Evolutionary conservation across 2,329 filamentous ascomycete genomes (phyloP).

Genomic region (Calonectria ilicicola): DNA sequence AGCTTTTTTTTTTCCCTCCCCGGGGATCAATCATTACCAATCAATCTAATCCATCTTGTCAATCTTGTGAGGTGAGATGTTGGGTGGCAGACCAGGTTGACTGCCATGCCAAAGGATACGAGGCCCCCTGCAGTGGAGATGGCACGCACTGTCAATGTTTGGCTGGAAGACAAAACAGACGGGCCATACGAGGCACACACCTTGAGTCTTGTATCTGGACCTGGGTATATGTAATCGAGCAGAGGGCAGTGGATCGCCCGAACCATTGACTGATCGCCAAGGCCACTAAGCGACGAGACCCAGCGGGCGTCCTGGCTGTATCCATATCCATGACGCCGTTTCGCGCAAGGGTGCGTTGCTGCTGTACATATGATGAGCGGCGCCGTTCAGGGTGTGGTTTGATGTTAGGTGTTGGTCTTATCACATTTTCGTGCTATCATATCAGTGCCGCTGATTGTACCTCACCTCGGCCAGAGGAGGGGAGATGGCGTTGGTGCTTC

Average conservation of each 20-base stretch:
- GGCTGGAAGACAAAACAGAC: not conserved
- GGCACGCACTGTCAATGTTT: not conserved
- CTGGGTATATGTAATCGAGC: slow-evolving; percentile 1
- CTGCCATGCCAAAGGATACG: not conserved
- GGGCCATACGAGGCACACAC: not conserved
- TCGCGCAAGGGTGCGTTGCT: not conserved
- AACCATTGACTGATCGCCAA: slow-evolving; percentile 2
- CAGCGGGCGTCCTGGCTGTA: not conserved
- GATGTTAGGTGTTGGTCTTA: slow-evolving; percentile 17
- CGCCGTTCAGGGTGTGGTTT: not conserved
- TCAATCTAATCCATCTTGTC: not conserved
- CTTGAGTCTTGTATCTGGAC: not conserved
- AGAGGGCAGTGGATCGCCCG: slow-evolving; percentile 10
- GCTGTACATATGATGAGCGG: slow-evolving; percentile 1
- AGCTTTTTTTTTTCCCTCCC: too few relatives aligned
- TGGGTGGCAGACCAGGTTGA: not conserved
- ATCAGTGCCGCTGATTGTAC: slow-evolving; percentile 28
- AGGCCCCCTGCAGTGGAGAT: not conserved
- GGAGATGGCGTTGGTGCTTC: slow-evolving; percentile 13
- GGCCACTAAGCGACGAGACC: slow-evolving; percentile 1
- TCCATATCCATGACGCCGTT: slow-evolving; percentile 8
- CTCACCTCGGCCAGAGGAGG: slow-evolving; percentile 17
- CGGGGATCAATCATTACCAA: not conserved
- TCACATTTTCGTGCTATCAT: slow-evolving; percentile 27
- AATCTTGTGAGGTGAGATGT: not conserved